Evolutionary conservation across 202 grass and related monocot species (phyloP).

Genomic region (Carex sylvatica): DNA sequence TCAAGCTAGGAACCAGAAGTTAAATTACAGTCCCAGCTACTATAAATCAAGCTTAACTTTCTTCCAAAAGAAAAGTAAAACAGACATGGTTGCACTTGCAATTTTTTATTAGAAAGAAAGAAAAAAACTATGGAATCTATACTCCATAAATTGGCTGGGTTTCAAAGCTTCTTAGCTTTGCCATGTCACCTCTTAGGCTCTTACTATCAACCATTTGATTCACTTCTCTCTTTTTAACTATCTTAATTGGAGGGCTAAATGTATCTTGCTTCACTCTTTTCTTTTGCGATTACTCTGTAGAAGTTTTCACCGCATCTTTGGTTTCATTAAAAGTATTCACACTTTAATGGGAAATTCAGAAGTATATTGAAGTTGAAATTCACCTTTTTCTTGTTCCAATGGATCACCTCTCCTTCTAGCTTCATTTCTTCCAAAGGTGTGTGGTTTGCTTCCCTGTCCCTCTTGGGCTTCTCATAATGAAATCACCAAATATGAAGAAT

Average conservation of each 20-base stretch:
- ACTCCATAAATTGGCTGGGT: too few species aligned
- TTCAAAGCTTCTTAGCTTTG: too few species aligned
- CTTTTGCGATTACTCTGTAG: too few species aligned
- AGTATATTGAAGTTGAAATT: constrained; percentile 21
- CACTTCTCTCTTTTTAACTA: too few species aligned
- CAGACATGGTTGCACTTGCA: background rate
- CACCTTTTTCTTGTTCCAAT: constrained; percentile 84
- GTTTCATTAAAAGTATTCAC: background rate
- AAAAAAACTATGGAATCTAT: background rate
- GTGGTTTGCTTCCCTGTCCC: constrained; percentile 29
- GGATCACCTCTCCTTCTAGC: constrained; percentile 45
- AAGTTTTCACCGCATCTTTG: too few species aligned
- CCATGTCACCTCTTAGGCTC: too few species aligned
- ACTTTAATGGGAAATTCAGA: background rate
- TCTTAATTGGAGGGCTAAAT: too few species aligned
- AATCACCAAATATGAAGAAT: constrained; percentile 31
- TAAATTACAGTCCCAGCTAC: background rate
- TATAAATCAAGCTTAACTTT: background rate
- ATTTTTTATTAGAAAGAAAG: background rate
- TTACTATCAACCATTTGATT: too few species aligned
- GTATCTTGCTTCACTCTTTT: too few species aligned
- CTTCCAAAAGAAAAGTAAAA: background rate
- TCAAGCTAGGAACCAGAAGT: background rate
- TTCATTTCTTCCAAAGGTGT: constrained; percentile 35
- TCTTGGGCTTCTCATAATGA: constrained; percentile 38